phyloP scores from a whole-genome alignment of 306 rosid species.

The Myrica gale region DNA sequence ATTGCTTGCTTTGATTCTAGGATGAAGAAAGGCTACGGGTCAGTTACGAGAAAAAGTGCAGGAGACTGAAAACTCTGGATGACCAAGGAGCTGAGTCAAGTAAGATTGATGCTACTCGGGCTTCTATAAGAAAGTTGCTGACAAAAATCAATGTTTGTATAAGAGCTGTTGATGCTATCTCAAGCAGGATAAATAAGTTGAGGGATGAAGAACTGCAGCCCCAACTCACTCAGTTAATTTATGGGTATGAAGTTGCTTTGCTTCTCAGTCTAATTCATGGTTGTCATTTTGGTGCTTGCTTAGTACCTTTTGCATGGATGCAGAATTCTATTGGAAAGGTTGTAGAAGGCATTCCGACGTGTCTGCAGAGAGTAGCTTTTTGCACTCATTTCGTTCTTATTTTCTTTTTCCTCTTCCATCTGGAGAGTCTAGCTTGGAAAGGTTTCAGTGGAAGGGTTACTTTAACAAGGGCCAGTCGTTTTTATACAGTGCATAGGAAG shows the following conservation, averaged over 20 bases:
- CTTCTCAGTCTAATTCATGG: constrained; percentile 19
- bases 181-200: constrained; percentile 71
- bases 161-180: constrained; percentile 71
- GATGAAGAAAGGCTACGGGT: constrained; percentile 89
- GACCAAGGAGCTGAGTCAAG: constrained; percentile 77
- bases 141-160: constrained; percentile 84
- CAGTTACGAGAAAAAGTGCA: constrained; percentile 75
- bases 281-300: constrained; percentile 17
- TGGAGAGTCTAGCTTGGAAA: neutral
- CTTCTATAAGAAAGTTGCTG: constrained; percentile 65
- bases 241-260: constrained; percentile 66
- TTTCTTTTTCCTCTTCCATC: neutral
- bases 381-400: neutral
- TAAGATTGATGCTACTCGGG: constrained; percentile 79
- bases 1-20: constrained; percentile 41
- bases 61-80: constrained; percentile 75
- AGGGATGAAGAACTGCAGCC: constrained; percentile 95
- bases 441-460: neutral
- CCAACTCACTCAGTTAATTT: constrained; percentile 73
- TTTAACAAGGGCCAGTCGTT: neutral
- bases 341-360: constrained; percentile 9
- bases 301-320: neutral
- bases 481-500: neutral
- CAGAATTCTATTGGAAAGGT: constrained; percentile 8
- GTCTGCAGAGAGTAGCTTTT: constrained; percentile 5